Evolutionary conservation across 2,329 filamentous ascomycete species (phyloP).

Genomic region (Emmonsiellopsis sp.): DNA sequence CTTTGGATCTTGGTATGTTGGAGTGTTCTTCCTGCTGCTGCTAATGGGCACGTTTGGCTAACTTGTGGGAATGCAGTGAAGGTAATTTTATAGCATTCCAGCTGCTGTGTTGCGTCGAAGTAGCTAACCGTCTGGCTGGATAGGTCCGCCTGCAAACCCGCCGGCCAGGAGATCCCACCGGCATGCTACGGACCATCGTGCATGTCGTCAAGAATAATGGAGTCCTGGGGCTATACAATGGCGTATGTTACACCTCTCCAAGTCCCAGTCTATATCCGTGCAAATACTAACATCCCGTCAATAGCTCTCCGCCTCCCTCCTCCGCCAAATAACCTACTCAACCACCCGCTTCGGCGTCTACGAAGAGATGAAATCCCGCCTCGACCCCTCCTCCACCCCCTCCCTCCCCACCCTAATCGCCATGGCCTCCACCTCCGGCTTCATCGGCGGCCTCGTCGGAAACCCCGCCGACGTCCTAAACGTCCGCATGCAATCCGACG

Average conservation of each 20-base stretch:
- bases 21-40: not conserved
- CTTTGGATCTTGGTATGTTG: constrained; percentile 74
- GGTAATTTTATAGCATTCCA: constrained; percentile 23
- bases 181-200: constrained; percentile 76
- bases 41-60: constrained; percentile 10
- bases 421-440: constrained; percentile 75
- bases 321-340: constrained; percentile 92
- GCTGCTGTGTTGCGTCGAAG: not conserved
- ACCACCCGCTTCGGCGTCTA: constrained; percentile 96
- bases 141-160: constrained; percentile 86
- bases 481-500: constrained; percentile 95
- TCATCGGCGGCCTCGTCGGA: constrained; percentile 79
- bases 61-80: constrained; percentile 41
- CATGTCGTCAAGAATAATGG: constrained; percentile 73
- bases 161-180: constrained; percentile 61
- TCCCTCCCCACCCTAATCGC: constrained; percentile 69
- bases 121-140: constrained; percentile 8
- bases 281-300: not conserved
- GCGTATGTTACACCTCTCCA: constrained; percentile 43
- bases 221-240: constrained; percentile 73
- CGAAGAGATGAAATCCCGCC: constrained; percentile 74
- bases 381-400: constrained; percentile 49
- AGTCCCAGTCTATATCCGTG: not conserved
- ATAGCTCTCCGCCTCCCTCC: constrained; percentile 75
- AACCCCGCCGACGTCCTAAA: constrained; percentile 96